phyloP scores from a whole-genome alignment of 768 basidiomycete species.

The Lactifluus subvellereus region DNA sequence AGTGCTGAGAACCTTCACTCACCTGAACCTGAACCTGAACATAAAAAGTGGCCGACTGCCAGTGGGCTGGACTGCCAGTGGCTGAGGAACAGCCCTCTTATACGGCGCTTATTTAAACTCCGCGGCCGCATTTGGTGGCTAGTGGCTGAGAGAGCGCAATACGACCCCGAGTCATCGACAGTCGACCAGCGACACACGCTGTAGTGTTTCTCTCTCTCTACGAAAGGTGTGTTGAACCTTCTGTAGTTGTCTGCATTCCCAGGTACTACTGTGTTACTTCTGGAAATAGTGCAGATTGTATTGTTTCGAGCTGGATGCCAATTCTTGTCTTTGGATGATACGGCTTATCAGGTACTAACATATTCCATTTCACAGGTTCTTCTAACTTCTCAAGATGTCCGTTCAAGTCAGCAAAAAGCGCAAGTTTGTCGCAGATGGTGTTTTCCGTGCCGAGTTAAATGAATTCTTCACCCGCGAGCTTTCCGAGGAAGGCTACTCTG shows the following conservation, averaged over 20 bases:
- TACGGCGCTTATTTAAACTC: constrained; percentile 3
- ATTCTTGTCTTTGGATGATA: constrained; percentile 13
- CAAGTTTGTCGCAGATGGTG: constrained; percentile 98
- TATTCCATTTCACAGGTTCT: constrained; percentile 1
- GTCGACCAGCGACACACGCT: constrained; percentile 2
- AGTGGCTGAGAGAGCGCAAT: not conserved
- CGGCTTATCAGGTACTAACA: constrained; percentile 12
- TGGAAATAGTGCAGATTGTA: not conserved
- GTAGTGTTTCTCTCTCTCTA: not conserved
- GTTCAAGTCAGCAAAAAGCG: constrained; percentile 94
- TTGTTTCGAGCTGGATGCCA: constrained; percentile 19
- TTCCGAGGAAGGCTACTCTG: constrained; percentile 99
- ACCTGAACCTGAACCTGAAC: not conserved
- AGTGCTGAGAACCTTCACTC: constrained; percentile 10
- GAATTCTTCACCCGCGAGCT: constrained; percentile 99
- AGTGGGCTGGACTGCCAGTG: too few relatives aligned
- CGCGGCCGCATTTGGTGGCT: constrained; percentile 1
- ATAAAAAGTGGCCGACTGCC: too few relatives aligned
- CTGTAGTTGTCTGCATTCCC: too few relatives aligned
- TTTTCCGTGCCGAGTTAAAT: constrained; percentile 97
- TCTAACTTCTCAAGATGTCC: constrained; percentile 52
- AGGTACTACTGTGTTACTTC: not conserved
- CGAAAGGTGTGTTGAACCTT: constrained; percentile 15
- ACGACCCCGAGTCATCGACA: not conserved
- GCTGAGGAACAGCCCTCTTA: not conserved